These are phyloP conservation scores for Coniochaeta hoffmannii DNA, from an alignment of 2,329 filamentous ascomycete genomes.

Conservation along the genomic window DNA sequence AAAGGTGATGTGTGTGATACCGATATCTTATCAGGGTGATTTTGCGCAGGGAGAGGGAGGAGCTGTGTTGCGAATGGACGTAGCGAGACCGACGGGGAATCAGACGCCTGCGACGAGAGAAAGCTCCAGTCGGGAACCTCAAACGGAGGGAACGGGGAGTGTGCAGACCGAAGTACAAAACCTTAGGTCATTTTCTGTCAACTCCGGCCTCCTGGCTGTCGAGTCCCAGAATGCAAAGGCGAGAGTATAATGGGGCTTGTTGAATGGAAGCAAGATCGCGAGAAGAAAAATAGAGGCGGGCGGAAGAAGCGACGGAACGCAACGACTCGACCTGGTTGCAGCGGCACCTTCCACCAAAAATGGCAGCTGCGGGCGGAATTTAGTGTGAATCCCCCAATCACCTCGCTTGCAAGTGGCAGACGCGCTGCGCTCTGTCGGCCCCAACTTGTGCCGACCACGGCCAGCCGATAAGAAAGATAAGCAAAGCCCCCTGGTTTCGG, in stretches of 20 bases:
- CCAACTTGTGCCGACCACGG: neutral
- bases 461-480: neutral
- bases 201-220: neutral
- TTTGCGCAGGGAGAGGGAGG: neutral
- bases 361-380: neutral
- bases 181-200: neutral
- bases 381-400: no score
- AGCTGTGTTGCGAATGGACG: neutral
- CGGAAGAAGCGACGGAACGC: neutral
- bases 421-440: neutral
- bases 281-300: slow-evolving; percentile 2
- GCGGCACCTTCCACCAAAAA: neutral
- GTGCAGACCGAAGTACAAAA: neutral
- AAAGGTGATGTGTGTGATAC: neutral
- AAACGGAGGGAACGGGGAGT: neutral
- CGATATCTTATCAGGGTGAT: neutral
- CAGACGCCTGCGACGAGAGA: neutral
- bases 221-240: neutral
- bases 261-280: neutral
- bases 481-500: neutral
- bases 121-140: neutral
- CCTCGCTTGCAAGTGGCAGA: no score
- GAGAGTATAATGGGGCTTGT: neutral
- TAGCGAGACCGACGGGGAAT: neutral
- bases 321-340: neutral